Evolutionary conservation across 305 asterid genomes (phyloP).

Genomic region (Plantago coronopus): DNA sequence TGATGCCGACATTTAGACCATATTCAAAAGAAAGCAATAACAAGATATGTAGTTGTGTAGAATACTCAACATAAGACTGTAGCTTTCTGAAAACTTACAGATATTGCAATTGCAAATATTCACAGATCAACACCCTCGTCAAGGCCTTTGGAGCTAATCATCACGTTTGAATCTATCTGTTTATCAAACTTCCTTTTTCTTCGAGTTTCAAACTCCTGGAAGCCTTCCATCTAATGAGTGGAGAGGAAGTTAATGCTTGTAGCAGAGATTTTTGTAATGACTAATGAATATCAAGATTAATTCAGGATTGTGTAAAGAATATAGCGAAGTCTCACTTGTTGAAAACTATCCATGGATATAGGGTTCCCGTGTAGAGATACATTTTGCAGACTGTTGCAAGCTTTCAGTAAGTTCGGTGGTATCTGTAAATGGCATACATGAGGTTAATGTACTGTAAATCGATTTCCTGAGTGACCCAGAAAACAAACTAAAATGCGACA

Average conservation of each 20-base stretch:
- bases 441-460: slow-evolving; percentile 7
- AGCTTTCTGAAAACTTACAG: slow-evolving; percentile 2
- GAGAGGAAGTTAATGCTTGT: background rate
- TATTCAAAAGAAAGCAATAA: no score
- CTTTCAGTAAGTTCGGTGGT: slow-evolving; percentile 68
- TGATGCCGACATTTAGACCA: no score
- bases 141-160: slow-evolving; percentile 91
- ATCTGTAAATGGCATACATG: slow-evolving; percentile 40
- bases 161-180: slow-evolving; percentile 86
- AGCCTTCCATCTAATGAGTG: slow-evolving; percentile 74
- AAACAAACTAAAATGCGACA: background rate
- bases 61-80: no score
- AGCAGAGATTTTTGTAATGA: slow-evolving; percentile 12
- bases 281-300: background rate
- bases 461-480: background rate
- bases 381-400: slow-evolving; percentile 79
- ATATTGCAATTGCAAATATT: slow-evolving; percentile 20
- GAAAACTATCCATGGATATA: slow-evolving; percentile 84
- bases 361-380: slow-evolving; percentile 90
- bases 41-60: no score
- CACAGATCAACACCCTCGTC: slow-evolving; percentile 92
- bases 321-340: slow-evolving; percentile 46
- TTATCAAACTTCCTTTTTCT: slow-evolving; percentile 92
- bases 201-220: slow-evolving; percentile 76
- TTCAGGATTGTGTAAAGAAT: background rate